Evolutionary conservation across 1,139 yeast genomes (phyloP).

Genomic region (Hansenula lynferdii): DNA sequence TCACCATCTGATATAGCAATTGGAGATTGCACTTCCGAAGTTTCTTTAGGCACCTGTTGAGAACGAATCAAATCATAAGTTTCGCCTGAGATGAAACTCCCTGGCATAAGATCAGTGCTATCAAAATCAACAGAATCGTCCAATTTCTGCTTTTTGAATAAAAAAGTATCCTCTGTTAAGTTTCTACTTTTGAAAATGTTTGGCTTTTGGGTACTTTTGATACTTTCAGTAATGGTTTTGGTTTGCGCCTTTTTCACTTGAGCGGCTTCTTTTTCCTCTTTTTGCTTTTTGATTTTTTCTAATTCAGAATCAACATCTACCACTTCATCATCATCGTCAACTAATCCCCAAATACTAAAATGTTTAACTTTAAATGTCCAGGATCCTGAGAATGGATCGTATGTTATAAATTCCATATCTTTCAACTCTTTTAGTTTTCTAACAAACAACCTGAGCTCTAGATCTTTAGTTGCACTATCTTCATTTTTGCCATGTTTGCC

Average conservation of each 20-base stretch:
- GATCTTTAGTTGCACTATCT: constrained; percentile 31
- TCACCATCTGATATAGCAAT: constrained; percentile 1
- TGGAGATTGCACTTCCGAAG: background rate
- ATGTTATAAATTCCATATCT: constrained; percentile 78
- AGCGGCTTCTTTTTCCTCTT: constrained; percentile 1
- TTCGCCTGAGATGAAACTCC: constrained; percentile 20
- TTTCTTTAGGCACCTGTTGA: constrained; percentile 1
- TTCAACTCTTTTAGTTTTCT: constrained; percentile 43
- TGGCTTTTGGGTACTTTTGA: background rate
- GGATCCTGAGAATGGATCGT: constrained; percentile 67
- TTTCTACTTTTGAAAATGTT: constrained; percentile 8
- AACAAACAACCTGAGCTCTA: constrained; percentile 42
- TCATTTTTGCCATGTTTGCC: constrained; percentile 19
- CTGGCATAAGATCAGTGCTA: constrained; percentile 19
- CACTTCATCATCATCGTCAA: constrained; percentile 61
- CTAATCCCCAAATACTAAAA: constrained; percentile 90
- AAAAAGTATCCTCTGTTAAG: constrained; percentile 21
- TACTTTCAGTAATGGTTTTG: background rate
- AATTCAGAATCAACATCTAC: constrained; percentile 36
- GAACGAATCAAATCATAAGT: constrained; percentile 1
- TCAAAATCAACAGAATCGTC: constrained; percentile 14
- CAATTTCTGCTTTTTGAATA: constrained; percentile 22
- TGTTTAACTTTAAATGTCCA: constrained; percentile 88
- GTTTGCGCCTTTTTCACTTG: constrained; percentile 1
- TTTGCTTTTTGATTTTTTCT: constrained; percentile 23